phyloP scores from a whole-genome alignment of 2,329 filamentous ascomycete species.

The Hymenoscyphus linearis region DNA sequence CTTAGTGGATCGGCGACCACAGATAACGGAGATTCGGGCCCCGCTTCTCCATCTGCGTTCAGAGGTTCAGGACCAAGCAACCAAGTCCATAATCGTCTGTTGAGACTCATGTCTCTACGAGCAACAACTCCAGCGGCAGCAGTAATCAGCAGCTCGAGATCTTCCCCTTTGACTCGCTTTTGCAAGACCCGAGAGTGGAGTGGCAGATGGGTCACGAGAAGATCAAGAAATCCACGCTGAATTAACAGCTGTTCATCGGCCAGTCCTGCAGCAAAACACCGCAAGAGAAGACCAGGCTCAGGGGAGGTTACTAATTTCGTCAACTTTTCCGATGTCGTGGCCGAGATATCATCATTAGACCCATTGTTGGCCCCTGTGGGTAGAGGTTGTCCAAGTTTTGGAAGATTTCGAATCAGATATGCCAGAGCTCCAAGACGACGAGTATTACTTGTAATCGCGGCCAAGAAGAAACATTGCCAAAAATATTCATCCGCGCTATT shows the following conservation, averaged over 20 bases:
- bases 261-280: slow-evolving; percentile 88
- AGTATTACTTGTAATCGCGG: slow-evolving; percentile 82
- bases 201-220: slow-evolving; percentile 85
- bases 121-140: slow-evolving; percentile 84
- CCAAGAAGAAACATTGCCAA: slow-evolving; percentile 96
- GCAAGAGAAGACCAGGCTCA: slow-evolving; percentile 83
- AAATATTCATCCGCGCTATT: slow-evolving; percentile 77
- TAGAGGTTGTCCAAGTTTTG: slow-evolving; percentile 53
- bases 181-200: slow-evolving; percentile 79
- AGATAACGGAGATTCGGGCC: slow-evolving; percentile 39
- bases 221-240: slow-evolving; percentile 87
- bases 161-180: slow-evolving; percentile 62
- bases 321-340: slow-evolving; percentile 45
- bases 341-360: slow-evolving; percentile 27
- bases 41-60: slow-evolving; percentile 42
- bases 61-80: slow-evolving; percentile 72
- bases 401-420: slow-evolving; percentile 75
- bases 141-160: slow-evolving; percentile 75
- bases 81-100: slow-evolving; percentile 93
- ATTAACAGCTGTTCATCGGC: slow-evolving; percentile 84
- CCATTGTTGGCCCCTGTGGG: slow-evolving; percentile 32
- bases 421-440: slow-evolving; percentile 81
- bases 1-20: slow-evolving; percentile 23
- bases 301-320: slow-evolving; percentile 72
- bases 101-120: slow-evolving; percentile 92